Evolutionary conservation across 2,329 filamentous ascomycete species (phyloP).

Genomic region (Drechslerella stenobrocha): DNA sequence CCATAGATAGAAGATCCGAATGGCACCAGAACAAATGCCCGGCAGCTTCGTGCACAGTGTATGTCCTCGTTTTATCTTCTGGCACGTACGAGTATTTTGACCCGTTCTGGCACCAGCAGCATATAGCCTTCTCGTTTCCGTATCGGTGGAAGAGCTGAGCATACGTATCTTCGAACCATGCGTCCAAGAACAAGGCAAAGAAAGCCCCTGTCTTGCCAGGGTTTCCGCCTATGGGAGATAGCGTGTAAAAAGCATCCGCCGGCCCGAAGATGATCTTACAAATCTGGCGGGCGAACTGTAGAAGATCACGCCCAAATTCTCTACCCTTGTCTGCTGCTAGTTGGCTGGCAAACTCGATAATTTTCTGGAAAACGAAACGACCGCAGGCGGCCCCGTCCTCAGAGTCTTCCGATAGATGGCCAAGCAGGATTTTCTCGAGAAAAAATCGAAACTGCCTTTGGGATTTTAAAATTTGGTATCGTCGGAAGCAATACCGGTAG

Average conservation of each 20-base stretch:
- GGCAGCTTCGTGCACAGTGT: not conserved
- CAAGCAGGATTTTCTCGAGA: not conserved
- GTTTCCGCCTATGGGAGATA: not conserved
- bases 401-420: not conserved
- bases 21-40: constrained; percentile 6
- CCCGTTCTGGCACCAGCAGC: not conserved
- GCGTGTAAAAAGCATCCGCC: not conserved
- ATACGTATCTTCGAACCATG: not conserved
- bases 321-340: not conserved
- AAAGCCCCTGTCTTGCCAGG: not conserved
- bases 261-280: not conserved
- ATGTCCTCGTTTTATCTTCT: not conserved
- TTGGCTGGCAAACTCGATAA: too few relatives aligned
- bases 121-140: not conserved
- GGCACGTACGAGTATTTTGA: not conserved
- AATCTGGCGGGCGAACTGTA: not conserved
- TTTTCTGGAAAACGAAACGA: not conserved
- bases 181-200: not conserved
- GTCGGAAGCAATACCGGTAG: not conserved
- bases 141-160: not conserved
- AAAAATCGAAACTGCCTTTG: not conserved
- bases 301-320: not conserved
- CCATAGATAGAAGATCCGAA: not conserved
- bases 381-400: not conserved
- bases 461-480: not conserved